phyloP scores from a whole-genome alignment of 2,329 filamentous ascomycete genomes.

The Cercospora sesami region DNA sequence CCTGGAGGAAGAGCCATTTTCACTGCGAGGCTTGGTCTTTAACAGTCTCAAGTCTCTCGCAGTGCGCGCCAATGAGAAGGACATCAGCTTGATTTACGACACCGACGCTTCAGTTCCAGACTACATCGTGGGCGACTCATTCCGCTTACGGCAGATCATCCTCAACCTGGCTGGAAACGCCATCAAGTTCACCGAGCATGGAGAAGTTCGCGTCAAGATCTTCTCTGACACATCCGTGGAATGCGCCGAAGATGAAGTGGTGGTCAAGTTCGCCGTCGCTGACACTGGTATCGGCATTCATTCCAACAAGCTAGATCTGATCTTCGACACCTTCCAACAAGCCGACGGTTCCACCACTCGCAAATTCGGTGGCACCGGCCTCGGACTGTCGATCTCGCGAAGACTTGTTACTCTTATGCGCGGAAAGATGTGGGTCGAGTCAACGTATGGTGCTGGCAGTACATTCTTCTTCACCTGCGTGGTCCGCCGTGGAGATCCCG shows the following conservation, averaged over 20 bases:
- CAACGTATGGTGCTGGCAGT: conserved; percentile 85
- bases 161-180: conserved; percentile 96
- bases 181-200: conserved; percentile 98
- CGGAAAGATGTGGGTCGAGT: conserved; percentile 93
- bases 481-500: conserved; percentile 78
- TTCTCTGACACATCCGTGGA: conserved; percentile 66
- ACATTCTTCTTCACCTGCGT: conserved; percentile 96
- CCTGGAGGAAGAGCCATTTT: conserved; percentile 96
- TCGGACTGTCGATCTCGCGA: conserved; percentile 93
- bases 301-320: conserved; percentile 89
- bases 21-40: conserved; percentile 89
- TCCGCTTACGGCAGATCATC: conserved; percentile 94
- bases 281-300: conserved; percentile 98
- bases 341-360: conserved; percentile 95
- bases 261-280: conserved; percentile 91
- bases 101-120: conserved; percentile 93
- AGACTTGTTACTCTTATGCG: conserved; percentile 94
- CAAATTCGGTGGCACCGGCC: conserved; percentile 91
- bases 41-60: conserved; percentile 94
- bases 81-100: conserved; percentile 86
- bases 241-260: conserved; percentile 73
- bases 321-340: conserved; percentile 99
- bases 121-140: conserved; percentile 93
- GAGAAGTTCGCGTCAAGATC: conserved; percentile 94
- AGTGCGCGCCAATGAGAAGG: conserved; percentile 97